phyloP scores from a whole-genome alignment of 768 basidiomycete genomes.

The Serendipita indica region DNA sequence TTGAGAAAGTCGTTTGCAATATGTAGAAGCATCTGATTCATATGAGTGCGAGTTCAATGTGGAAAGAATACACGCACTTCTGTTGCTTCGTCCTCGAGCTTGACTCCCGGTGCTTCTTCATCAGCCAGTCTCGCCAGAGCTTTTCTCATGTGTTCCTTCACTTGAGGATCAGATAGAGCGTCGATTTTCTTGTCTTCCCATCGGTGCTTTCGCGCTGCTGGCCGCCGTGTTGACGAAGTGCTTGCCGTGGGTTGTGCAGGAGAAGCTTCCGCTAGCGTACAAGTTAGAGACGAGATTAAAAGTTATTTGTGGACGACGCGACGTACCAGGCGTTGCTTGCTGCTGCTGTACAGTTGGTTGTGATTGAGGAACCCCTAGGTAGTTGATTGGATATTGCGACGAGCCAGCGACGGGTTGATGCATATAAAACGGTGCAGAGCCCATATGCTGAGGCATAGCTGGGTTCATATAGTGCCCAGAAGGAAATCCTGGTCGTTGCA shows the following conservation, averaged over 20 bases:
- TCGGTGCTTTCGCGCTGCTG: neutral
- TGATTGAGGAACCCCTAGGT: no score
- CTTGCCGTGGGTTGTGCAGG: neutral
- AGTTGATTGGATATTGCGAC: no score
- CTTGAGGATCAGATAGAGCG: neutral
- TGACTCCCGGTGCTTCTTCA: neutral
- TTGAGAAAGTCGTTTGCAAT: conserved; percentile 3
- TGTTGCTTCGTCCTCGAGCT: conserved; percentile 3
- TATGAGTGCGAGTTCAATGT: neutral
- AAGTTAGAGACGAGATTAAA: no score
- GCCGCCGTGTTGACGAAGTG: neutral
- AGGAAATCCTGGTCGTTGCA: neutral
- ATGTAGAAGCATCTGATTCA: neutral
- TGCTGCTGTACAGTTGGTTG: no score
- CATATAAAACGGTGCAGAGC: no score
- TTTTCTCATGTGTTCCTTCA: neutral
- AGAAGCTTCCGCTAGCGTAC: no score
- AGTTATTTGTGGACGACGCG: no score
- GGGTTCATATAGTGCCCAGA: neutral
- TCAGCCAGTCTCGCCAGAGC: neutral
- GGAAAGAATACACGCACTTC: conserved; percentile 1
- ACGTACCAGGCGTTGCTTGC: no score
- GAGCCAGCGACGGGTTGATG: no score
- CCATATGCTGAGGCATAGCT: neutral
- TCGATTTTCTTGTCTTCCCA: neutral